Evolutionary conservation across 164 flowering plant species (phyloP), one percentile per base, ranked within the genome.

Genomic region (Tetrastigma voinierianum): DNA sequence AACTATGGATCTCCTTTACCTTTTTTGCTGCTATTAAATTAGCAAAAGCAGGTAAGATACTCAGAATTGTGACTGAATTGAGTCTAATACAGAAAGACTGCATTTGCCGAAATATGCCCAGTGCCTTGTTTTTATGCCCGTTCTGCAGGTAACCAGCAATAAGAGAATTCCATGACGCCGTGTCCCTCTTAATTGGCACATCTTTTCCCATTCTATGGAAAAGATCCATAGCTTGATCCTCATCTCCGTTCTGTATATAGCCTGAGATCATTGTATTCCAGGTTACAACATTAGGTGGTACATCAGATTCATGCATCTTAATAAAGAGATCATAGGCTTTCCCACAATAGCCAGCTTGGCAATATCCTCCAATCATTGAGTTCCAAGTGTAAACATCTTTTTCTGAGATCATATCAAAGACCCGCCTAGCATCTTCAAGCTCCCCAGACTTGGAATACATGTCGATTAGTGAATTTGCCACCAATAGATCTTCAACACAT

Each of bases 81-180:
- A 82, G 87, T 55, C 59, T 52, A 43, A 81, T 12, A 51, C 46
- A 1, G 49, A 20, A 64, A 20, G 71, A 68, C 64, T 84, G 91
- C 91, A 87, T 87, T 49, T 82, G 73, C n/a, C 87, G 71, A 67
- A 87, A 80, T 32, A 83, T 63, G 8, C 76, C 68, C 16, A 87
- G 55, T 23, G 91, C 91, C 72, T 77, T 76, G 76, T 79, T 61
- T 64, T 78, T 83, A 45, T 76, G 65, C 47, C 87, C 89, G 53
- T 69, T 68, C 32, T 77, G 86, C 52, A 74, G 40, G 59, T 70
- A 83, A 61, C 85, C 87, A 56, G 89, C 72, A 66, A 87, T 79
- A 59, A 87, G 73, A 69, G 87, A 69, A 65, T 87, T 87, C 91
- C 91, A 87, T 19, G 91, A 74, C 56, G 89, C 88, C 2, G 83